A percentile compares a stretch with the other conserved stretches of the same genome.
Conservation (phyloP, 139 green algal genomes). For the Coelastrella sp. region DNA sequence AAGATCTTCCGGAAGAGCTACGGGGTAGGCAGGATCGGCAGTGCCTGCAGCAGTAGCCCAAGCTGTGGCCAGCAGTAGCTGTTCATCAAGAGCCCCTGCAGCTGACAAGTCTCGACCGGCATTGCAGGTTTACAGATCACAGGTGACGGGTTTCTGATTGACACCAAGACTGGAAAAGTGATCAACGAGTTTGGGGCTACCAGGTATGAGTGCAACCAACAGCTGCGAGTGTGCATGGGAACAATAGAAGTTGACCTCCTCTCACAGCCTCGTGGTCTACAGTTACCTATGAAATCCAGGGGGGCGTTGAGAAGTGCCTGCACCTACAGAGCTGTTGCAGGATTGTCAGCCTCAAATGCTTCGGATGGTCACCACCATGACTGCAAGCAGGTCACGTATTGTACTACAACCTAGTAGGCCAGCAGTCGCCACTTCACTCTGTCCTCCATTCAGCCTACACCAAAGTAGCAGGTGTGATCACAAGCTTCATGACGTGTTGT, state of each 20-base stretch:
- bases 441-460: too few relatives aligned
- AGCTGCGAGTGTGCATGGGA: not conserved
- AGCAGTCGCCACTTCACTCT: too few relatives aligned
- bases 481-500: not conserved
- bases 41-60: conserved; percentile 12
- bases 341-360: too few relatives aligned
- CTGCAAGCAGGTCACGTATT: too few relatives aligned
- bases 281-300: conserved; percentile 51
- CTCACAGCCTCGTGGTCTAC: too few relatives aligned
- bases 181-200: conserved; percentile 82
- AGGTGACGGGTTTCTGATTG: conserved; percentile 56
- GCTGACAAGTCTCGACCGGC: too few relatives aligned
- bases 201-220: not conserved
- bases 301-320: not conserved
- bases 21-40: conserved; percentile 13
- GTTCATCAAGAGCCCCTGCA: too few relatives aligned
- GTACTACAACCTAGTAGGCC: too few relatives aligned
- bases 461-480: not conserved
- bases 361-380: too few relatives aligned
- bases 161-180: conserved; percentile 52
- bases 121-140: conserved; percentile 51
- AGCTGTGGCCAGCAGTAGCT: not conserved
- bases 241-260: too few relatives aligned
- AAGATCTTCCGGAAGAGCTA: conserved; percentile 38
- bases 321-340: too few relatives aligned